These are phyloP conservation scores for Fusarium bulbicola DNA, from an alignment of 2,329 filamentous ascomycete genomes.

Conservation along the genomic window DNA sequence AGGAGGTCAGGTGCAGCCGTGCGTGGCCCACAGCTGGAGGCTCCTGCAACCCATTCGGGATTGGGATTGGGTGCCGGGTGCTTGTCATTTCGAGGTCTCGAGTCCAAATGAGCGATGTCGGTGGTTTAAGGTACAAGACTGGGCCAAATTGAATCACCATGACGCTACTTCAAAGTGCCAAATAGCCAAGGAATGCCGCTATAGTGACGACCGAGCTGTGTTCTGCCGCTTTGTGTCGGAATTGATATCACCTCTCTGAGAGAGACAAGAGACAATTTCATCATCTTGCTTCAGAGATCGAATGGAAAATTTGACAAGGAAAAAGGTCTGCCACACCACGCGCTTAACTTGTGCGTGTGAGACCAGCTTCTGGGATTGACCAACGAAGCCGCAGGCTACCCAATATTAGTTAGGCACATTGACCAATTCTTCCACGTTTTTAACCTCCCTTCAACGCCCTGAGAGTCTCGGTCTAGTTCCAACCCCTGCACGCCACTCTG, in stretches of 20 bases:
- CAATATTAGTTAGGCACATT: slow-evolving; percentile 3
- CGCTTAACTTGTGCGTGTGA: slow-evolving; percentile 34
- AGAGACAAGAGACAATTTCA: background rate
- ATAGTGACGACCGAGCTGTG: background rate
- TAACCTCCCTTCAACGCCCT: slow-evolving; percentile 22
- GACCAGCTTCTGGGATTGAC: slow-evolving; percentile 25
- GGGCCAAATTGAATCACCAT: slow-evolving; percentile 37
- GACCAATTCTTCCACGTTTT: slow-evolving; percentile 41
- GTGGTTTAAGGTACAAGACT: slow-evolving; percentile 2
- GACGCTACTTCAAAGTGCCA: slow-evolving; percentile 14
- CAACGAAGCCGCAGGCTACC: slow-evolving; percentile 16
- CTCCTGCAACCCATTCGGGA: slow-evolving; percentile 38
- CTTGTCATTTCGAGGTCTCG: slow-evolving; percentile 27
- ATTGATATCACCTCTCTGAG: background rate
- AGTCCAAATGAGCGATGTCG: slow-evolving; percentile 28
- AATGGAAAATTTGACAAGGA: slow-evolving; percentile 17
- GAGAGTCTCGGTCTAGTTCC: slow-evolving; percentile 17
- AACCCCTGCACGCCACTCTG: slow-evolving; percentile 37
- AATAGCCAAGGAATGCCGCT: background rate
- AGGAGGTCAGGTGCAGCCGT: slow-evolving; percentile 39
- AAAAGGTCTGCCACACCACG: slow-evolving; percentile 25
- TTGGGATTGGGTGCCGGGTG: slow-evolving; percentile 26
- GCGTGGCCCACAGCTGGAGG: slow-evolving; percentile 38
- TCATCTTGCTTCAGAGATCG: slow-evolving; percentile 6
- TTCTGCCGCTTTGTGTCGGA: slow-evolving; percentile 15